Base-by-base conservation (phyloP, 345 rosid species). In the Populus davidiana region DNA sequence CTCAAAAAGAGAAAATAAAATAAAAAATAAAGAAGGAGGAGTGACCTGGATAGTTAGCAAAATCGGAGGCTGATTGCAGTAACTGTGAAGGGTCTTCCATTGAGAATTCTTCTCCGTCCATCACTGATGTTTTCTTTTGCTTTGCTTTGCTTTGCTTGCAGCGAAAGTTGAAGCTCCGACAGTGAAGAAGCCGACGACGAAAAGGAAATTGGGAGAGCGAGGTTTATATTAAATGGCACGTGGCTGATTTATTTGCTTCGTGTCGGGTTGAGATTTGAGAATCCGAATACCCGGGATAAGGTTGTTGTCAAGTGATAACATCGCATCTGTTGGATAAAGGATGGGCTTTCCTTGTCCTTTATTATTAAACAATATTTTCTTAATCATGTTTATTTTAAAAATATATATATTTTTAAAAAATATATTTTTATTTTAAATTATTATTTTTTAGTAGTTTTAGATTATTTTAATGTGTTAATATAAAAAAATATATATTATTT, bases 31-130 rank as follows among this genome's bases (percentile, higher is more conserved):
- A 27, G 4, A 14, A 20, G 6, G 7, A 2, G 4, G 41, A 4
- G 20, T 35, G 68, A 89, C 97, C 98, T 7, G 97, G 94, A 73
- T 86, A 84, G 78, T 81, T 16, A 6, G 92, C 96, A 79, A 93
- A 96, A 76, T 92, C 94, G 67, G 91, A 83, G 81, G 96, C 98
- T 25, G 89, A 82, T 44, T 88, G 88, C 71, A 95, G 90, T 71
- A 93, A 74, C 86, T 82, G 89, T 77, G 86, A 67, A 17, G 90
- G 83, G 87, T 93, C 91, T 69, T 83, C 90, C 81, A 88, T 74
- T 21, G 89, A 81, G 83, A 70, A 78, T 4, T 88, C 88, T 68
- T 81, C 91, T 41, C 72, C 82, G 16, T 69, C 80, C 80, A 71
- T 76, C 6, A 41, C 49, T 29, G 44, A 14, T 33, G 66, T 5